Conservation (phyloP, 2,329 filamentous ascomycete species). For the Colletotrichum truncatum region DNA sequence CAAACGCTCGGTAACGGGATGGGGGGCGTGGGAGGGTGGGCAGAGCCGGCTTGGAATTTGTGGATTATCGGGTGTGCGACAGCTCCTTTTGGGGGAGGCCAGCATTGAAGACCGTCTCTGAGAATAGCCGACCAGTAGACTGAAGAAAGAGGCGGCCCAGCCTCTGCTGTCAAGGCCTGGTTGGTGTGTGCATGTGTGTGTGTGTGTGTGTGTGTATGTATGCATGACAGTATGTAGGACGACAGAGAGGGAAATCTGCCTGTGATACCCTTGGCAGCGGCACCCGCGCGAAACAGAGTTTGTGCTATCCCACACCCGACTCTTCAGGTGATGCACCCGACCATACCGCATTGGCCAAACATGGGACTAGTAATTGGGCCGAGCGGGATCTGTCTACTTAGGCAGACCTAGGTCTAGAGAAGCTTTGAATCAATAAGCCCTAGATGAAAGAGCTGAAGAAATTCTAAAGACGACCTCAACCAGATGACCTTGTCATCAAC, state of each 20-base stretch:
- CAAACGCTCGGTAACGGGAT: conserved; percentile 14
- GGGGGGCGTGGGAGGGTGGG: not conserved
- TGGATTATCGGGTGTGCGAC: conserved; percentile 10
- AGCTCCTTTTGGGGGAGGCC: not conserved
- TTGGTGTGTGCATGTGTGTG: not conserved
- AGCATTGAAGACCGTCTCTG: not conserved
- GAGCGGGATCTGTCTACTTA: conserved; percentile 11
- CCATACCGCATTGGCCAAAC: conserved; percentile 15
- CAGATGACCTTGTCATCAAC: conserved; percentile 18
- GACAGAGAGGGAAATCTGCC: conserved; percentile 25
- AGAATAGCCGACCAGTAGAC: not conserved
- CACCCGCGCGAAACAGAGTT: conserved; percentile 30
- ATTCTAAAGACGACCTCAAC: not conserved
- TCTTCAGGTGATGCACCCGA: conserved; percentile 21
- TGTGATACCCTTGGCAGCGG: conserved; percentile 30
- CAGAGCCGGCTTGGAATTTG: conserved; percentile 9
- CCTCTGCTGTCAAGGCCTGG: conserved; percentile 12
- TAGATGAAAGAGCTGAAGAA: not conserved
- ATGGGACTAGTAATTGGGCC: not conserved
- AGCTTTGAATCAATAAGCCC: not conserved
- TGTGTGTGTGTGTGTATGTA: not conserved
- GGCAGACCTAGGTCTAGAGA: conserved; percentile 1
- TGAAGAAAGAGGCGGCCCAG: conserved; percentile 6
- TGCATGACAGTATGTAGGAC: conserved; percentile 19
- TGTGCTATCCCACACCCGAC: conserved; percentile 16